Conservation (phyloP, 1,284 basidiomycete species). For the Amylostereum areolatum region DNA sequence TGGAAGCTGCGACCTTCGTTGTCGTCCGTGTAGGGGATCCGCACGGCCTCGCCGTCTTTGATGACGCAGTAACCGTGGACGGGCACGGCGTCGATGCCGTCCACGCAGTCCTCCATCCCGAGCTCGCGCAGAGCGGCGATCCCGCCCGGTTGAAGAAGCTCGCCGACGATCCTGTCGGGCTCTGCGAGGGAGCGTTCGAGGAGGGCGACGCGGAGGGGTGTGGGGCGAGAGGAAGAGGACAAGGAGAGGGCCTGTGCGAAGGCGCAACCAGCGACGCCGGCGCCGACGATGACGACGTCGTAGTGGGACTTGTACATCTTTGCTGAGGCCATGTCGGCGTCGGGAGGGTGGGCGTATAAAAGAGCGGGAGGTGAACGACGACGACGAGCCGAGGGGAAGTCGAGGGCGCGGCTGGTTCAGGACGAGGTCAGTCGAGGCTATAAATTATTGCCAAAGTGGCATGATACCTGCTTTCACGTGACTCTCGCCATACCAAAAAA, state of each 20-base stretch:
- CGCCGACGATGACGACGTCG: slow-evolving; percentile 85
- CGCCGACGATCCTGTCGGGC: slow-evolving; percentile 96
- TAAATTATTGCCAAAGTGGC: no score
- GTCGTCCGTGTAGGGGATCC: slow-evolving; percentile 83
- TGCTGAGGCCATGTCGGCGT: not conserved
- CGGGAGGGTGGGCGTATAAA: no score
- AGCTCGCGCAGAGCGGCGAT: slow-evolving; percentile 73
- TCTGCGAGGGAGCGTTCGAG: slow-evolving; percentile 87
- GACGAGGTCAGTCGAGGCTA: no score
- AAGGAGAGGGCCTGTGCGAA: slow-evolving; percentile 61
- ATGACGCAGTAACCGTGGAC: slow-evolving; percentile 88
- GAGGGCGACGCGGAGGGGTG: slow-evolving; percentile 72
- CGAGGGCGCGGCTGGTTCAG: no score
- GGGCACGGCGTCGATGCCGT: slow-evolving; percentile 84
- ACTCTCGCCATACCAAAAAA: no score
- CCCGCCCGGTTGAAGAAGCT: slow-evolving; percentile 94
- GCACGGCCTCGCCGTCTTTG: slow-evolving; percentile 60
- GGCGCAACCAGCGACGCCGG: slow-evolving; percentile 80
- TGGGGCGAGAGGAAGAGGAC: slow-evolving; percentile 32
- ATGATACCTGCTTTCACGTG: no score
- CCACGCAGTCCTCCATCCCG: slow-evolving; percentile 71
- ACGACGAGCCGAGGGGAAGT: no score
- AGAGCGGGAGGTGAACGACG: no score
- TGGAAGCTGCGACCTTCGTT: slow-evolving; percentile 83
- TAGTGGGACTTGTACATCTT: slow-evolving; percentile 28